A percentile compares a stretch with the other conserved stretches of the same genome.
Evolutionary conservation across 2,329 filamentous ascomycete genomes (phyloP).

Genomic region (Aureobasidium lini): DNA sequence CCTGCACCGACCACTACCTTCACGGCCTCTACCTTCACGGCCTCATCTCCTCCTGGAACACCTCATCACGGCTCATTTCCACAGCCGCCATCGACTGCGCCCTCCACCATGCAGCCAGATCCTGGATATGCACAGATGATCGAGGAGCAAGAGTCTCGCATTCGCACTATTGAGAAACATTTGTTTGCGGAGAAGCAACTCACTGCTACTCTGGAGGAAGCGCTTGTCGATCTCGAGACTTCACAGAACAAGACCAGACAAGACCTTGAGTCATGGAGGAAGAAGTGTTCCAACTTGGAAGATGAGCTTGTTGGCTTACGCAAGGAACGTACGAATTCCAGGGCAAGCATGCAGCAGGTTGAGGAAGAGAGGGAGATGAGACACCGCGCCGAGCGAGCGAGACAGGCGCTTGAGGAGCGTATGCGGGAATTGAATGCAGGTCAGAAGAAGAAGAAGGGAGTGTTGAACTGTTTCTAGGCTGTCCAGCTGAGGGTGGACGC

Average conservation of each 20-base stretch:
- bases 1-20: conserved; percentile 36
- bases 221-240: conserved; percentile 84
- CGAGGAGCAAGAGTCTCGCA: conserved; percentile 91
- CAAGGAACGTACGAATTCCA: conserved; percentile 50
- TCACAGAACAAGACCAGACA: conserved; percentile 87
- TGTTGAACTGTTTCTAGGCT: conserved; percentile 91
- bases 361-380: conserved; percentile 95
- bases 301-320: conserved; percentile 57
- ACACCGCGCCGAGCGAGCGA: conserved; percentile 79
- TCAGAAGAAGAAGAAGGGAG: conserved; percentile 88
- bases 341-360: conserved; percentile 72
- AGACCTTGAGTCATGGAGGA: conserved; percentile 85
- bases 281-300: conserved; percentile 72
- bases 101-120: conserved; percentile 33
- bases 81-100: conserved; percentile 35
- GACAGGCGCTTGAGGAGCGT: conserved; percentile 82
- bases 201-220: conserved; percentile 90
- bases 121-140: conserved; percentile 66
- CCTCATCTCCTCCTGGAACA: conserved; percentile 27
- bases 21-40: neutral
- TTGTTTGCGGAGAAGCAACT: conserved; percentile 93
- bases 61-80: conserved; percentile 26
- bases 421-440: conserved; percentile 68
- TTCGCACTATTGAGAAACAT: conserved; percentile 94
- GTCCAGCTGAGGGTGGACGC: neutral